phyloP scores from a whole-genome alignment of 129 eudicot genomes.

The Silybum marianum region DNA sequence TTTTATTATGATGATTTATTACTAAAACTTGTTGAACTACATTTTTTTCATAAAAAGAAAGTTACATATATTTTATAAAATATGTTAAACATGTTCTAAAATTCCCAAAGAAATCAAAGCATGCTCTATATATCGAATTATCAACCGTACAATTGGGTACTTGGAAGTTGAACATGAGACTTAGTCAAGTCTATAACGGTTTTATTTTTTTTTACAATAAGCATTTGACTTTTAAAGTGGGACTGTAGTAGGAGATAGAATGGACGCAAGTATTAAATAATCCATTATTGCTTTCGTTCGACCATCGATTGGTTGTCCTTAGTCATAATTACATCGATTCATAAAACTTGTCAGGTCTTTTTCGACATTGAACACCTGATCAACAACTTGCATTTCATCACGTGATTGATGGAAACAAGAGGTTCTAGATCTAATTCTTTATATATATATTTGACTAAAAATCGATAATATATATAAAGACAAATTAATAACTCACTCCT shows the following conservation, averaged over 20 bases:
- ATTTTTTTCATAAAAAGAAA: too few species aligned
- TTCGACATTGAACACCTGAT: background rate
- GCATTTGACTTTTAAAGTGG: background rate
- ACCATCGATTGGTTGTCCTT: background rate
- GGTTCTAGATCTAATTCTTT: background rate
- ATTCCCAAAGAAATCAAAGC: background rate
- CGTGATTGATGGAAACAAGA: background rate
- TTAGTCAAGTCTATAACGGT: background rate
- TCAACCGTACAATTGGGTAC: background rate
- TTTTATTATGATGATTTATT: too few species aligned
- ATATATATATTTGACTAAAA: background rate
- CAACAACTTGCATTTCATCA: background rate
- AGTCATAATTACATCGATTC: background rate
- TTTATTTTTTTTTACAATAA: background rate
- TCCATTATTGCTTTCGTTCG: background rate
- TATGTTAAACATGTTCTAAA: background rate
- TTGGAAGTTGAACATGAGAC: background rate
- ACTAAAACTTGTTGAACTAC: too few species aligned
- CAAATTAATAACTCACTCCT: background rate
- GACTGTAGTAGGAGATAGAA: background rate
- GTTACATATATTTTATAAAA: background rate
- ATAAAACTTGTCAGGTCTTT: background rate
- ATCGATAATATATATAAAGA: background rate
- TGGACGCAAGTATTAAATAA: background rate
- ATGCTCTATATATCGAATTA: background rate